These are phyloP conservation scores for Coniosporium apollinis DNA, from an alignment of 495 filamentous ascomycete species.

Conservation along the genomic window DNA sequence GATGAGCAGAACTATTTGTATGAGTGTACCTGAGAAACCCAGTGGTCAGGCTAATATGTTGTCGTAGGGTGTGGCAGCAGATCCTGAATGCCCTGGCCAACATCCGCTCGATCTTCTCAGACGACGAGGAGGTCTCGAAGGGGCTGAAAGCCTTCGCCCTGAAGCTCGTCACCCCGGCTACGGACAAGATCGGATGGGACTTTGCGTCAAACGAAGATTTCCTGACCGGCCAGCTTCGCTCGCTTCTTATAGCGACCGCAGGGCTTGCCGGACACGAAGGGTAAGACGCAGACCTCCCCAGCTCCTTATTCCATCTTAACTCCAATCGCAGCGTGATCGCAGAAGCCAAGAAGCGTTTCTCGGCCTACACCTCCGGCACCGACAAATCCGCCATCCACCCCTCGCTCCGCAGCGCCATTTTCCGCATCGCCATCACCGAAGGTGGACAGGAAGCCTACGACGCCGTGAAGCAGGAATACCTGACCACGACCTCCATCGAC, in stretches of 20 bases:
- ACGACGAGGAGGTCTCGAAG: conserved; percentile 36
- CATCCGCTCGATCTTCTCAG: conserved; percentile 46
- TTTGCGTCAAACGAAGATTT: conserved; percentile 60
- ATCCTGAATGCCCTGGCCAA: conserved; percentile 52
- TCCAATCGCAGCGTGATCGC: conserved; percentile 34
- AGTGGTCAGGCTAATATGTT: conserved; percentile 11
- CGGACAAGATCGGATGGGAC: conserved; percentile 74
- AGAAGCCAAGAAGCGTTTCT: conserved; percentile 61
- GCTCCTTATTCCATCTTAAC: background rate
- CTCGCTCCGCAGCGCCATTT: conserved; percentile 61
- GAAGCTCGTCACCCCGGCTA: conserved; percentile 50
- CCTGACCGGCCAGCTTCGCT: conserved; percentile 62
- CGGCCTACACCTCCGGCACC: conserved; percentile 48
- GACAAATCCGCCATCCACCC: conserved; percentile 58
- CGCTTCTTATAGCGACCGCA: conserved; percentile 58
- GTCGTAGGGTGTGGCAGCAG: conserved; percentile 59
- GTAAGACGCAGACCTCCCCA: conserved; percentile 33
- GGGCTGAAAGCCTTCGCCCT: conserved; percentile 60
- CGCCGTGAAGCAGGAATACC: conserved; percentile 67
- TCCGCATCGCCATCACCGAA: conserved; percentile 56
- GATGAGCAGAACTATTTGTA: conserved; percentile 69
- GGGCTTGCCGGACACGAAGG: conserved; percentile 54
- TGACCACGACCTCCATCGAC: conserved; percentile 64
- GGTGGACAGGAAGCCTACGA: conserved; percentile 50
- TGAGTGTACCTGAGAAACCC: background rate